A percentile compares a stretch with the other conserved stretches of the same genome.
These are phyloP conservation scores for Endotrypanum monterogeii DNA, from an alignment of 208 protist species.

Conservation along the genomic window DNA sequence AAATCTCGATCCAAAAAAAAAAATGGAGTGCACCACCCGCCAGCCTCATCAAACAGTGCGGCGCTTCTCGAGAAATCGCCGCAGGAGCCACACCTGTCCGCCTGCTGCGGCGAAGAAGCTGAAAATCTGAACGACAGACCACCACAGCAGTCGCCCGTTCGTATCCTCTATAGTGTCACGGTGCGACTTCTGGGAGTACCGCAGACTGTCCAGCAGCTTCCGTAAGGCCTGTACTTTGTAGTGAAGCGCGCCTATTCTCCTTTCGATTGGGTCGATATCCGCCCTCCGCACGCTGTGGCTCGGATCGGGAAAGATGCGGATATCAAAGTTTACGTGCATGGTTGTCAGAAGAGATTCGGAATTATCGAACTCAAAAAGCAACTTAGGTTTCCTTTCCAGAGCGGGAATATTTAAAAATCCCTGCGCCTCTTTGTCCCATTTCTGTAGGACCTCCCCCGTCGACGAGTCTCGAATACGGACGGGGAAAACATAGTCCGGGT, in stretches of 20 bases:
- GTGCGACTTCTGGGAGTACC: slow-evolving; percentile 62
- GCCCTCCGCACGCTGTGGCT: slow-evolving; percentile 11
- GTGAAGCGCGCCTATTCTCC: slow-evolving; percentile 34
- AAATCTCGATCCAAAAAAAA: not conserved
- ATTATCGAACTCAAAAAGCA: slow-evolving; percentile 55
- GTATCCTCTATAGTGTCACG: slow-evolving; percentile 57
- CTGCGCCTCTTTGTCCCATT: slow-evolving; percentile 1
- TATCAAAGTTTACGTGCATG: slow-evolving; percentile 39
- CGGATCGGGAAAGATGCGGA: slow-evolving; percentile 40
- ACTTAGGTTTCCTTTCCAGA: not conserved
- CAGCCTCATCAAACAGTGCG: slow-evolving; percentile 42
- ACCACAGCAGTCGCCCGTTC: slow-evolving; percentile 62
- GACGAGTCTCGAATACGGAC: slow-evolving; percentile 1
- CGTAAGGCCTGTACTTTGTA: slow-evolving; percentile 1
- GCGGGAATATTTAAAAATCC: slow-evolving; percentile 7
- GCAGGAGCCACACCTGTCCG: slow-evolving; percentile 78
- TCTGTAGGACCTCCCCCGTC: not conserved
- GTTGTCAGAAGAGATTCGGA: slow-evolving; percentile 26
- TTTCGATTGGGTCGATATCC: slow-evolving; percentile 74
- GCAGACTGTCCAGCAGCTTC: slow-evolving; percentile 41
- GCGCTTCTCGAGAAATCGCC: slow-evolving; percentile 75
- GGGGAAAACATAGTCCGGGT: slow-evolving; percentile 13
- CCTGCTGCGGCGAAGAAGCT: slow-evolving; percentile 52
- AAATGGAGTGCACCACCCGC: not conserved
- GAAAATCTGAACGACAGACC: slow-evolving; percentile 69